Evolutionary conservation across 805 yeast species (phyloP), one percentile per base, ranked within the genome.

Genomic region (Hanseniaspora clermontiae): DNA sequence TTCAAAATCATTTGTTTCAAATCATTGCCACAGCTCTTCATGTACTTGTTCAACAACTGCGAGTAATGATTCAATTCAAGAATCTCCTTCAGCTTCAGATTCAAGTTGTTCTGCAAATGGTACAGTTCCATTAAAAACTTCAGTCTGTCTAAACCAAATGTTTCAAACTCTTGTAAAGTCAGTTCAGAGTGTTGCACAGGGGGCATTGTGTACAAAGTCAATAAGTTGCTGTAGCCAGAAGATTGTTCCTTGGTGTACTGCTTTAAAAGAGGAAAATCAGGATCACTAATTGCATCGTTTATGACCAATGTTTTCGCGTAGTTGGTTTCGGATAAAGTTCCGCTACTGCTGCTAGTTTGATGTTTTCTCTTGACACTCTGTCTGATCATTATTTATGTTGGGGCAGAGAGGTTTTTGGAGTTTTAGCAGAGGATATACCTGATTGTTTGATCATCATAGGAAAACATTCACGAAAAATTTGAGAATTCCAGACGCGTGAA

Each of bases 121-220:
- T 91, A 97, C 51, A 93, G 83, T 65, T 88, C 96, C 55, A 89
- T 77, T 58, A 93, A 74, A 9, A 93, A 79, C 65, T 84, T 82
- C 60, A 91, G 74, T 59, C 99, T 73, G 65, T 91, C 97, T 55
- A 93, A 83, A 5, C 97, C 97, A 96, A 97, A 93, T 5, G 77
- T 75, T 70, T 93, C 98, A 69, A 93, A 93, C 64, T 93, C 87
- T 60, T 90, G 97, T 17, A 93, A 69, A 0, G 97, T 87, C 63
- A 93, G 82, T 68, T 93, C 97, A 14, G 83, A 81, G 24, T 53
- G 57, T 11, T 53, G 57, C 36, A 76, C 70, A 0, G 97, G 97
- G 11, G 95, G 93, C 6, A 72, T 60, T 29, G 74, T 78, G 69
- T 93, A 93, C 64, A 91, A 80, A 20, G 87, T 81, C 51, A 93